Base-by-base conservation (phyloP, 2,329 filamentous ascomycete species). In the Geosmithia morbida region DNA sequence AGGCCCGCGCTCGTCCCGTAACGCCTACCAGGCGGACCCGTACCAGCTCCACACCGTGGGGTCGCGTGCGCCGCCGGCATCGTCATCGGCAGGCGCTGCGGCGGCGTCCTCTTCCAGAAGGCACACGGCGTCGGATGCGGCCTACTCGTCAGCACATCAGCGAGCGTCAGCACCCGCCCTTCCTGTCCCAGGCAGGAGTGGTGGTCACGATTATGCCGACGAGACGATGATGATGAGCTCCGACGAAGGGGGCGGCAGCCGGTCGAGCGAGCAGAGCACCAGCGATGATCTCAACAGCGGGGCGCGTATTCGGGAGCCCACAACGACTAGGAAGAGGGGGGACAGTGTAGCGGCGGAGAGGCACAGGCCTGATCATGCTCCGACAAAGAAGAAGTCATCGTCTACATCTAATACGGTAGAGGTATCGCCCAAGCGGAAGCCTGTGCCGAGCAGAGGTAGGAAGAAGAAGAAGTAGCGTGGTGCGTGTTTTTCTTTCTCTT, bases 11-110 rank as follows among this genome's bases (percentile, higher is more conserved):
- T 62, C 66, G 22, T 56, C 59, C 19, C 57, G 59, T 33, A 56
- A 59, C 18, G 57, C 58, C 18, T 54, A 56, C 10, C 56, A 56
- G 16, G 62, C 62, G 19, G 64, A 67, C 49, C 73, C 74, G 4
- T 77, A 78, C 50, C 66, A 68, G 51, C 78, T 70, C 55, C 72
- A 76, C 59, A 71, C 68, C 3, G 62, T 61, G 19, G 70, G 67
- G 13, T 56, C 70, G 37, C 67, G 65, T 30, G 59, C 58, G 47
- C 54, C 66, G 14, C 59, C 63, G 14, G 10, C 33, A 47, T 55
- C 61, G 14, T 7, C 11, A 46, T 55, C 61, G 29, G 51, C 58
- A 46, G 58, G 57, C 46, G 58, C 61, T 52, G 54, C 59, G 44
- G 58, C 56, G 44, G 52, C 58, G 16, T 62, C 64, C 16, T 37